Evolutionary conservation across 768 basidiomycete genomes (phyloP).

Genomic region (Tulasnella calospora): DNA sequence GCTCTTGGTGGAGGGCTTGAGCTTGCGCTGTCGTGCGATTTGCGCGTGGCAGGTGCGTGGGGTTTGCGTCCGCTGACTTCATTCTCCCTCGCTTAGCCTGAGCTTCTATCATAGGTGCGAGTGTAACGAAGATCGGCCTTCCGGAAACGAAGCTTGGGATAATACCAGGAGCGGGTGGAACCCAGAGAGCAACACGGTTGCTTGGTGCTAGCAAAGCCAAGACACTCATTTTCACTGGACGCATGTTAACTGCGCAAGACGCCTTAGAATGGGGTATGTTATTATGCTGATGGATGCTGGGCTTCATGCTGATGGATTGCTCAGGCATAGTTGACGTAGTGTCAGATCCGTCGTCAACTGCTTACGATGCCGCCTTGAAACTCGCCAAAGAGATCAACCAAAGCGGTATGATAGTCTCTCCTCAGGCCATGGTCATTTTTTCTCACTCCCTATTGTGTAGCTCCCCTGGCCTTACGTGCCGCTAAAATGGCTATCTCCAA

Average conservation of each 20-base stretch:
- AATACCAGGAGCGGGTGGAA: constrained; percentile 88
- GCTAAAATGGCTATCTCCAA: constrained; percentile 82
- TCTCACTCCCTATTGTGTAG: constrained; percentile 39
- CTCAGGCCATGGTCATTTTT: not conserved
- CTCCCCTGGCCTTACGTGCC: constrained; percentile 80
- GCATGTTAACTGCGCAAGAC: constrained; percentile 58
- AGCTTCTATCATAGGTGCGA: constrained; percentile 35
- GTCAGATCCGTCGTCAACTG: constrained; percentile 54
- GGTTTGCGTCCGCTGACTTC: not conserved
- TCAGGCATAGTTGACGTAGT: constrained; percentile 81
- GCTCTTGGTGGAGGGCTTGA: constrained; percentile 93
- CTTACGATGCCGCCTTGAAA: constrained; percentile 62
- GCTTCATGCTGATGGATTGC: constrained; percentile 33
- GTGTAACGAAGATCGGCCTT: constrained; percentile 78
- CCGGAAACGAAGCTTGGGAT: constrained; percentile 76
- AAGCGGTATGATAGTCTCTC: constrained; percentile 50
- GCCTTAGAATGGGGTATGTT: constrained; percentile 66
- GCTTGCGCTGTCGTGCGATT: constrained; percentile 79
- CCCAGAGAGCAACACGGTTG: constrained; percentile 73
- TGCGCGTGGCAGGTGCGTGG: constrained; percentile 75
- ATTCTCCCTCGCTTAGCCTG: constrained; percentile 28
- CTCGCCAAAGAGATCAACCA: constrained; percentile 63
- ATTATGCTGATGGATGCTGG: not conserved
- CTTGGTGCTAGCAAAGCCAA: constrained; percentile 78
- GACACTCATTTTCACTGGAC: constrained; percentile 78